Evolutionary conservation across 495 filamentous ascomycete species (phyloP).

Genomic region (Melanomma pulvis-pyrius): DNA sequence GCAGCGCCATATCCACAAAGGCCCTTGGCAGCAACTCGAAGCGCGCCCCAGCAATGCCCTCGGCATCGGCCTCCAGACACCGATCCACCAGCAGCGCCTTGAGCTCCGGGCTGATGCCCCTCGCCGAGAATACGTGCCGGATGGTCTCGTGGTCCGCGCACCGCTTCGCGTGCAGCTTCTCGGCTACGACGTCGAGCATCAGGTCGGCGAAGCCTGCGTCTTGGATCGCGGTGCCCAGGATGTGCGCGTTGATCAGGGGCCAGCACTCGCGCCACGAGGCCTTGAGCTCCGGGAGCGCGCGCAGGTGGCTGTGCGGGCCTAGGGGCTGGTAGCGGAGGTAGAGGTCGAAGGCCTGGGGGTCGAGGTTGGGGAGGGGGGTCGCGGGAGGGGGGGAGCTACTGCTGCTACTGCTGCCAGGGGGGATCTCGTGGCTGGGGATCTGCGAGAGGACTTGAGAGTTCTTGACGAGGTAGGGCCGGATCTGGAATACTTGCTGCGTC

Average conservation of each 20-base stretch:
- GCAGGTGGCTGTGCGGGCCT: background rate
- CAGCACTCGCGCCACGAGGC: background rate
- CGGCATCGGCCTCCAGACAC: background rate
- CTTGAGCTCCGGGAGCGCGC: background rate
- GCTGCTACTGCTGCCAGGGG: background rate
- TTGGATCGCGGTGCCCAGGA: constrained; percentile 1
- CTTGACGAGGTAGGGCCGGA: background rate
- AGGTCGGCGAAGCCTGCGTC: constrained; percentile 9
- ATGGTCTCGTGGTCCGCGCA: background rate
- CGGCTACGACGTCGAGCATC: background rate
- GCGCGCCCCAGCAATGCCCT: no score
- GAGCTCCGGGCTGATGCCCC: background rate
- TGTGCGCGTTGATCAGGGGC: constrained; percentile 15
- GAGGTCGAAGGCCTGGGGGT: background rate
- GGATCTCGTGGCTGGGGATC: background rate
- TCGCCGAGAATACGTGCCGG: constrained; percentile 5
- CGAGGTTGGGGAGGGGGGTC: constrained; percentile 6
- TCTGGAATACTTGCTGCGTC: background rate
- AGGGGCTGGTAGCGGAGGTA: background rate
- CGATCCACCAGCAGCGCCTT: constrained; percentile 1
- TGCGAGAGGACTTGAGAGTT: background rate
- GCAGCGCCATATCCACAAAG: no score
- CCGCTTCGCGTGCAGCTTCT: background rate
- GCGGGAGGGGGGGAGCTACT: no score
- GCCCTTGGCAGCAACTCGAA: no score